Base-by-base conservation (phyloP, 108 stramenopile species). In the Nitzschia sp. region DNA sequence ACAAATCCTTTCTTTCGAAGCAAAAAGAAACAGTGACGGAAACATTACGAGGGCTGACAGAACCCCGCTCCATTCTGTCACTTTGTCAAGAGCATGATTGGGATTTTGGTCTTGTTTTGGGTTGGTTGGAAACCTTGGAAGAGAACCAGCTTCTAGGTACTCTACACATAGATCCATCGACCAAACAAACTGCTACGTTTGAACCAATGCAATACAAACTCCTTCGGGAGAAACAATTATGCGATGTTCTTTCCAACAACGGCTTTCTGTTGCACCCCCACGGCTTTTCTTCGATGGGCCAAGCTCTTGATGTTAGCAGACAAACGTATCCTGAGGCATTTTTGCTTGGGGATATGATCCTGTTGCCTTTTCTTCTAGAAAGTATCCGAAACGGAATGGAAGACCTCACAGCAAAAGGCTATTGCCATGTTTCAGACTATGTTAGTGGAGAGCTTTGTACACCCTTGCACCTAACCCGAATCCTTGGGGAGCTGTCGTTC, bases 261-360 rank as follows among this genome's bases (percentile, higher is more conserved):
- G 80, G 80, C 9, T 75, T 63, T 51, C 53, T 80, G 7, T 56
- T 52, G 9, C 46, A 53, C 0, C 10, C 51, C 7, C 51, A 62
- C 40, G 44, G 53, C 15, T 41, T 50, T 38, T 21, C 52, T 19
- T 58, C 65, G 15, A 41, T 25, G 2, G n/a, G 9, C 1, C 46
- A 64, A 19, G 43, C 22, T 67, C 22, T 38, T 14, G 34, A 41
- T 9, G 14, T 53, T 68, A 38, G 44, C 1, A 5, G 19, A 8
- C 43, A 60, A 2, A 25, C 20, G 22, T 43, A 42, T 38, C 53
- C 46, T 1, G 53, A 54, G 41, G 51, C 38, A 0, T n/a, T 51
- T 8, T 48, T 76, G 41, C 19, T 63, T 26, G 62, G 51, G 2
- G 57, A 53, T 40, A 22, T 65, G 20, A 21, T 77, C 6, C 43